Evolutionary conservation across 768 basidiomycete species (phyloP), one percentile per base, ranked within the genome.

Genomic region (Tylopilus subfusipes): DNA sequence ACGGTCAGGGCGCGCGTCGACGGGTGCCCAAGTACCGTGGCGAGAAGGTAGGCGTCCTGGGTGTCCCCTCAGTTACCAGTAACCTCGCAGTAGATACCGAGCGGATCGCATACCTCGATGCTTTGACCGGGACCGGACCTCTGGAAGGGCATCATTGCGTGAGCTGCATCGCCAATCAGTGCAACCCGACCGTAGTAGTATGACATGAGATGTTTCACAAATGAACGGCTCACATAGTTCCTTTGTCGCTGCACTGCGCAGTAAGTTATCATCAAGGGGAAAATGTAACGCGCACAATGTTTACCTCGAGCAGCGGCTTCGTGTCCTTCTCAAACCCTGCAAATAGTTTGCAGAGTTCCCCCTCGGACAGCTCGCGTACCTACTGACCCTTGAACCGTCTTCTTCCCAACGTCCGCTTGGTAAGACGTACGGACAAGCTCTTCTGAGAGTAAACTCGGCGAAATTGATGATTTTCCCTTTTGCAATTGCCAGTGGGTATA

Each of bases 151-250:
- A 72, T 55, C 75, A 78, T 76, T 2, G 68, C 71, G 34, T 73
- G 71, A 19, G 75, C 74, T 61, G 78, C 74, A 56, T 79, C 76
- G 0, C 77, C 76, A 9, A 79, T 44, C 14, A 79, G 54, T 62
- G 71, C 74, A 71, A 85, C 83, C 11, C 77, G 69, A 18, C 80
- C 82, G n/a, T 74, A 74, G 2, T 78, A 75, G 50, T 77, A 81
- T 9, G 81, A 72, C 0, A 72, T 71, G 21, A 89, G 66, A 7
- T 83, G 78, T 48, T 73, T 75, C 3, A 82, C 71, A 5, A 74
- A 62, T 87, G 82, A 29, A 90, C 77, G 0, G 83, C 84, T 88
- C 88, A 89, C 34, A 80, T 71, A 22, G 76, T 68, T 2, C 81
- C 75, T 43, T 71, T 74, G 4, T 81, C 77, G 21, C 81, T 73